Conservation (phyloP, 345 rosid genomes). For the Sapria himalayana region DNA sequence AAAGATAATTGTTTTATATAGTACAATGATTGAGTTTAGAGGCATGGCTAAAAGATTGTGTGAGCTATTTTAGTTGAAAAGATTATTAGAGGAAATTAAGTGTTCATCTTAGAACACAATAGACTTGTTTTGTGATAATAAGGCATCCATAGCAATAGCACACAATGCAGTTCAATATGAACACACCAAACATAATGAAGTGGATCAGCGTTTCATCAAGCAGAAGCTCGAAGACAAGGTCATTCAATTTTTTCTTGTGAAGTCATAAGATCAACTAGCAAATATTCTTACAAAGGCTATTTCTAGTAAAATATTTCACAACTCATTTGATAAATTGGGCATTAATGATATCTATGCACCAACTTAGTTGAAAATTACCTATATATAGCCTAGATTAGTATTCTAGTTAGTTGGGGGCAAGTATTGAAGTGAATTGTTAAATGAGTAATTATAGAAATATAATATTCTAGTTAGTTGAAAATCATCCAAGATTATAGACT, state of each 20-base stretch:
- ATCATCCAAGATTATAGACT: too few species aligned
- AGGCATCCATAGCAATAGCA: too few species aligned
- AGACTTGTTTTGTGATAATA: not conserved
- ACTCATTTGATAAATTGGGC: slow-evolving; percentile 1
- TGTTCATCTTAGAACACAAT: not conserved
- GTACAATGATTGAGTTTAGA: not conserved
- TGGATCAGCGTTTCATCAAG: too few species aligned
- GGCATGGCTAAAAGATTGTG: slow-evolving; percentile 1
- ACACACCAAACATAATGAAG: too few species aligned
- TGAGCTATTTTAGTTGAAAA: too few species aligned
- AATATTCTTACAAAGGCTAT: slow-evolving; percentile 1
- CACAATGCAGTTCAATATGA: too few species aligned
- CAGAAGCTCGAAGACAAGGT: not conserved
- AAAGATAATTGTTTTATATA: not conserved
- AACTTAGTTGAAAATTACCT: too few species aligned
- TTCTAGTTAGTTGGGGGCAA: too few species aligned
- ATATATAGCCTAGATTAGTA: too few species aligned
- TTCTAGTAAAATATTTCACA: not conserved
- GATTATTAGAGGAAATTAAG: not conserved
- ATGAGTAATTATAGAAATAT: too few species aligned
- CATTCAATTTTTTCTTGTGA: not conserved
- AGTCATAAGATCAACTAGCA: not conserved
- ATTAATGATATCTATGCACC: not conserved
- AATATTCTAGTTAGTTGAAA: too few species aligned
- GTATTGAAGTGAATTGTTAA: slow-evolving; percentile 1